phyloP scores from a whole-genome alignment of 2,329 filamentous ascomycete species.

The Fusarium clavum region DNA sequence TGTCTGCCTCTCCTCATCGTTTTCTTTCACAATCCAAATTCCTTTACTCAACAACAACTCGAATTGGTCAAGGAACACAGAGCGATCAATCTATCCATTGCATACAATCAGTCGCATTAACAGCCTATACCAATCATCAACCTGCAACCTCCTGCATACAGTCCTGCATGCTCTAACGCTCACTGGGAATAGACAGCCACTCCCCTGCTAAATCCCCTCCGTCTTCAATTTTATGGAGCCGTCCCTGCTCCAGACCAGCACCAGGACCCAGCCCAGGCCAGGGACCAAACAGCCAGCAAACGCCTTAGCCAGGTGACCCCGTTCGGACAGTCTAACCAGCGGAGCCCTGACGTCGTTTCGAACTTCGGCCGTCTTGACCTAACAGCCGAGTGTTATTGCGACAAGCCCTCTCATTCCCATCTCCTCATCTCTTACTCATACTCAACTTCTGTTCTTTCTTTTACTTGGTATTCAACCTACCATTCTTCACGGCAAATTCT shows the following conservation, averaged over 20 bases:
- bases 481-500: not conserved
- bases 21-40: not conserved
- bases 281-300: constrained; percentile 18
- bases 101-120: constrained; percentile 1
- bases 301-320: constrained; percentile 30
- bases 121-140: constrained; percentile 23
- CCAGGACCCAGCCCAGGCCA: constrained; percentile 12
- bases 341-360: constrained; percentile 48
- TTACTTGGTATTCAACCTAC: constrained; percentile 10
- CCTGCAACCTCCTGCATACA: constrained; percentile 28
- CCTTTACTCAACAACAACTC: not conserved
- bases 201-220: constrained; percentile 26
- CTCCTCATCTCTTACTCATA: constrained; percentile 22
- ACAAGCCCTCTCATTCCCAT: constrained; percentile 21
- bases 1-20: not conserved
- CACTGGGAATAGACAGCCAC: constrained; percentile 16
- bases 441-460: constrained; percentile 7
- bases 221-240: constrained; percentile 22
- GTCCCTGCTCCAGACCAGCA: constrained; percentile 18
- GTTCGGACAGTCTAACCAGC: constrained; percentile 27
- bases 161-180: constrained; percentile 4
- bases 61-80: not conserved
- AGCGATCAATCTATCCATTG: not conserved
- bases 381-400: constrained; percentile 31
- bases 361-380: constrained; percentile 22